A percentile compares a stretch with the other conserved stretches of the same genome.
Conservation (phyloP, 1,139 yeast species). For the Blastobotrys proliferans region DNA sequence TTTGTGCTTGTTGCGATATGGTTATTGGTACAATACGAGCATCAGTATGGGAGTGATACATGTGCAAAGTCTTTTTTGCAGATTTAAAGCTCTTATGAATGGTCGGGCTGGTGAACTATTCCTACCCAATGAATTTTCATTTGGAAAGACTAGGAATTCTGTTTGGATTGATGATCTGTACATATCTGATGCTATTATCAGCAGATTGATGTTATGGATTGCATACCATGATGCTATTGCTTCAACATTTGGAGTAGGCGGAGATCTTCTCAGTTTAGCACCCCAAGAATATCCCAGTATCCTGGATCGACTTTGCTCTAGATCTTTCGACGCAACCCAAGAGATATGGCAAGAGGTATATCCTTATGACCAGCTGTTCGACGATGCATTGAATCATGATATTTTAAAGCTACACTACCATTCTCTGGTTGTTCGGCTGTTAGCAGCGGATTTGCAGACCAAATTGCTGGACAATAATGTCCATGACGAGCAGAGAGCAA, state of each 20-base stretch:
- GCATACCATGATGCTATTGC: background rate
- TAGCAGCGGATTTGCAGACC: background rate
- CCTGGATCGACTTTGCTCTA: background rate
- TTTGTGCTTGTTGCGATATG: background rate
- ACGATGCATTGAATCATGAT: background rate
- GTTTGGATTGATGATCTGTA: no score
- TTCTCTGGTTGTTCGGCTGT: background rate
- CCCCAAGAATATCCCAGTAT: background rate
- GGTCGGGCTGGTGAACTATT: background rate
- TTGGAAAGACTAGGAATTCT: no score
- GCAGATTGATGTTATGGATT: background rate
- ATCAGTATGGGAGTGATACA: background rate
- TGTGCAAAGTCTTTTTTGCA: background rate
- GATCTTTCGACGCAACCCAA: background rate
- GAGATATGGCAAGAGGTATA: background rate
- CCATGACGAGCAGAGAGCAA: background rate
- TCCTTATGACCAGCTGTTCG: background rate
- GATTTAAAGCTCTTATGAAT: background rate
- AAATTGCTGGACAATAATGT: background rate
- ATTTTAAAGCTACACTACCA: background rate
- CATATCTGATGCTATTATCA: background rate
- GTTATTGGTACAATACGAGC: background rate
- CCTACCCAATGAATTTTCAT: background rate
- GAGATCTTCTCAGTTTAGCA: background rate
- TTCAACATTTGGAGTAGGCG: background rate